A percentile compares a stretch with the other conserved stretches of the same genome.
Evolutionary conservation across 2,329 filamentous ascomycete species (phyloP).

Genomic region (Fusarium sp.): DNA sequence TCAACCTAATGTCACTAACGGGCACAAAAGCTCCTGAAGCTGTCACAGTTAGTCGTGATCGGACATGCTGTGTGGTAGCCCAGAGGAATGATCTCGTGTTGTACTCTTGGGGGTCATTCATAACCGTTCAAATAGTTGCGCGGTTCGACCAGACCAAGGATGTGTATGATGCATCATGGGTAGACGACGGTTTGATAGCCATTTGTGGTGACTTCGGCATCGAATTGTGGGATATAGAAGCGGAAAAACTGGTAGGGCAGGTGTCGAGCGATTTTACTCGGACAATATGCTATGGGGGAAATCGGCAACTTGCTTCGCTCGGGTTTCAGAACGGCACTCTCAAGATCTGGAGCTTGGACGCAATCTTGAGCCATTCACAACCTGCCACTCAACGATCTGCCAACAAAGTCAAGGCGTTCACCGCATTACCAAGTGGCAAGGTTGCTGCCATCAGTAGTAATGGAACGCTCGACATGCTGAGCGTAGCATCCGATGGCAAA

Average conservation of each 20-base stretch:
- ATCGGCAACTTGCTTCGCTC: fast-evolving
- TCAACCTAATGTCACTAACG: fast-evolving
- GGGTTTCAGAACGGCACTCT: fast-evolving
- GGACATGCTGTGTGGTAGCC: fast-evolving
- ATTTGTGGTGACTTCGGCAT: fast-evolving
- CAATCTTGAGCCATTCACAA: fast-evolving
- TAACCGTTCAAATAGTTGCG: fast-evolving
- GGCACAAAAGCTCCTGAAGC: fast-evolving
- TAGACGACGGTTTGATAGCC: fast-evolving
- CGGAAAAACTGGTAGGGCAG: fast-evolving
- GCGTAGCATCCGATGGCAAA: too few relatives aligned
- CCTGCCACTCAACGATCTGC: fast-evolving
- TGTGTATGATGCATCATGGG: fast-evolving
- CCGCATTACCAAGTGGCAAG: too few relatives aligned
- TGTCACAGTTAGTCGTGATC: fast-evolving
- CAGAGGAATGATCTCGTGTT: fast-evolving
- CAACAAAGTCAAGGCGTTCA: fast-evolving
- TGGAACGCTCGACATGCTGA: too few relatives aligned
- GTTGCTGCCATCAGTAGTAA: too few relatives aligned
- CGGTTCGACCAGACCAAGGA: fast-evolving
- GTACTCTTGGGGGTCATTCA: background rate
- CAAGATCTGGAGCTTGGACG: background rate
- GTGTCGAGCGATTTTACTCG: too few relatives aligned
- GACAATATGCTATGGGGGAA: fast-evolving
- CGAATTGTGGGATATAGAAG: fast-evolving